These are phyloP conservation scores for Penicillium antarcticum DNA, from an alignment of 495 filamentous ascomycete species.

Conservation along the genomic window DNA sequence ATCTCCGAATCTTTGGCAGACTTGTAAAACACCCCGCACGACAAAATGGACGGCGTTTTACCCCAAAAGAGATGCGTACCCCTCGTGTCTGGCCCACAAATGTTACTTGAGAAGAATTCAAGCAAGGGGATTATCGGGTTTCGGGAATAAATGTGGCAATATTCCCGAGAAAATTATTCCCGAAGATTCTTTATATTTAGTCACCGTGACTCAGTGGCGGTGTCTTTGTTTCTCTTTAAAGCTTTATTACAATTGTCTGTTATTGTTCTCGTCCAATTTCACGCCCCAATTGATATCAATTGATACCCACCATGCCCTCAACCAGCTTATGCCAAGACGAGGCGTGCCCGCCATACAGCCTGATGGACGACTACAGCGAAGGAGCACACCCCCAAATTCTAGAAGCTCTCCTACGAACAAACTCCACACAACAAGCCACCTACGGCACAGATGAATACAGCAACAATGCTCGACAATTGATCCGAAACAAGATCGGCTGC, in stretches of 20 bases:
- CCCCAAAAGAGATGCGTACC: neutral
- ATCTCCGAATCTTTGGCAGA: too few relatives aligned
- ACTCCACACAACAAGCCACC: constrained; percentile 36
- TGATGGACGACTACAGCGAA: constrained; percentile 46
- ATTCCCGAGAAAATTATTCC: constrained; percentile 23
- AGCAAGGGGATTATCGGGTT: constrained; percentile 2
- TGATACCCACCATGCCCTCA: constrained; percentile 18
- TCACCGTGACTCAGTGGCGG: neutral
- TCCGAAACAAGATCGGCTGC: constrained; percentile 27
- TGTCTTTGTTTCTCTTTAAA: neutral
- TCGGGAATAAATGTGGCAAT: constrained; percentile 23
- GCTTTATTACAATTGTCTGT: neutral
- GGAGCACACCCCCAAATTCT: constrained; percentile 43
- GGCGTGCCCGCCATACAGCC: constrained; percentile 35
- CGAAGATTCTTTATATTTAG: neutral
- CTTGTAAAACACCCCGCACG: too few relatives aligned
- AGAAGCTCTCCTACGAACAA: constrained; percentile 37
- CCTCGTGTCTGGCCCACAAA: neutral
- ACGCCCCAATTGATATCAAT: neutral
- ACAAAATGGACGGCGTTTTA: neutral
- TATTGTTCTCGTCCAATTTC: neutral
- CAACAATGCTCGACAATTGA: constrained; percentile 27
- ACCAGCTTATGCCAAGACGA: constrained; percentile 30
- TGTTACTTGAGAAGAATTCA: constrained; percentile 4
- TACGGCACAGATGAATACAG: constrained; percentile 40